Conservation (phyloP, 208 protist species). For the Acanthamoeba sp. region DNA sequence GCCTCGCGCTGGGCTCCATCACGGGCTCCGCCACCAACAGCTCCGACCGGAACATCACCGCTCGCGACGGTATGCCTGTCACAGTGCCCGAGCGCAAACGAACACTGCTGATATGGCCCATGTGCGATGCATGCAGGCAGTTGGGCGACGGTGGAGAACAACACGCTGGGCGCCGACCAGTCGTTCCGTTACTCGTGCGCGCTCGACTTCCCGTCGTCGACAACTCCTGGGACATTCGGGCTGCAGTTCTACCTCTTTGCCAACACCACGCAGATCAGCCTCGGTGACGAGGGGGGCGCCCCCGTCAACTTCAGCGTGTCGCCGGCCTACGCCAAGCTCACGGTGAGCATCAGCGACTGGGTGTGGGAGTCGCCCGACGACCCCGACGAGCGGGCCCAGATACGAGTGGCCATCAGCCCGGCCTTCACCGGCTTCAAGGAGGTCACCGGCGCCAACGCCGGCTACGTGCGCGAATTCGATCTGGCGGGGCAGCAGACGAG, state of each 20-base stretch:
- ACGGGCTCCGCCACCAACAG: not conserved
- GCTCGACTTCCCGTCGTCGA: no score
- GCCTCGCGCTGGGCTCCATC: not conserved
- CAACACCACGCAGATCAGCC: not conserved
- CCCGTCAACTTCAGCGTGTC: not conserved
- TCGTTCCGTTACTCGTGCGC: not conserved
- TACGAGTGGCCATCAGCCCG: not conserved
- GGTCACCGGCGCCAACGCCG: not conserved
- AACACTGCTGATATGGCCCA: no score
- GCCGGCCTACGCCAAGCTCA: not conserved
- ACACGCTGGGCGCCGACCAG: slow-evolving; percentile 3
- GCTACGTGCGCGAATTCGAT: not conserved
- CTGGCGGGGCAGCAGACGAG: not conserved
- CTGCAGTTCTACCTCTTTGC: not conserved
- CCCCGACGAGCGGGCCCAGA: not conserved
- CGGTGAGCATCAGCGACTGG: not conserved
- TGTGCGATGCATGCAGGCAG: not conserved
- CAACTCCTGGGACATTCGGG: no score
- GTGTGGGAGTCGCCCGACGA: not conserved
- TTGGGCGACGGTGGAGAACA: not conserved
- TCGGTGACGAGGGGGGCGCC: not conserved
- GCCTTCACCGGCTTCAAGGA: not conserved
- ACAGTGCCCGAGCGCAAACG: not conserved
- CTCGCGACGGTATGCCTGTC: not conserved
- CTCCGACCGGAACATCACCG: not conserved